These are phyloP conservation scores for Raddia distichophylla DNA, from an alignment of 176 grass and related monocot species.

Conservation along the genomic window DNA sequence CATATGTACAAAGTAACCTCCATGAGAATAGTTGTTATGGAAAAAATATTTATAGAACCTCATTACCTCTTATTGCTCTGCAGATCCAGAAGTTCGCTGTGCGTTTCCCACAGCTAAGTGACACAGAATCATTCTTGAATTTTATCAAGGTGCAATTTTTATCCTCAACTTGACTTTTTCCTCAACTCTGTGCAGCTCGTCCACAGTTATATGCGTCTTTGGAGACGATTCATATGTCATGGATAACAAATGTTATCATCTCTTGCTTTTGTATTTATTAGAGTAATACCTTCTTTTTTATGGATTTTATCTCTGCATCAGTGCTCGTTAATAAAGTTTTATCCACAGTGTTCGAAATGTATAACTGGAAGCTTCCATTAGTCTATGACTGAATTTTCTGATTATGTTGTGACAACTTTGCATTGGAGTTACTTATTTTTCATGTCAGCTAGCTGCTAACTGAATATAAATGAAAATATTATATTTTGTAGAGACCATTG, in stretches of 20 bases:
- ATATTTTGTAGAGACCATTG: background rate
- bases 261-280: background rate
- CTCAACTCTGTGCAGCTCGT: background rate
- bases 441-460: background rate
- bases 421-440: constrained; percentile 3
- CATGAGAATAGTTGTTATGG: background rate
- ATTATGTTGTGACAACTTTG: background rate
- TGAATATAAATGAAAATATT: background rate
- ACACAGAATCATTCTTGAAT: constrained; percentile 75
- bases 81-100: constrained; percentile 93
- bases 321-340: background rate
- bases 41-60: constrained; percentile 25
- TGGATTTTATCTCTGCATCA: constrained; percentile 1
- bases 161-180: constrained; percentile 24
- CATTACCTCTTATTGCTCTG: constrained; percentile 13
- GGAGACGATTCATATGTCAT: background rate
- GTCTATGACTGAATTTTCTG: constrained; percentile 10
- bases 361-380: background rate
- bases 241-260: background rate
- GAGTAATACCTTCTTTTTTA: background rate
- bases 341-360: background rate
- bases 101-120: constrained; percentile 57
- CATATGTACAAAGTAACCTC: background rate
- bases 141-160: constrained; percentile 50
- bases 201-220: background rate